Percentiles rank a stretch among this genome's conserved stretches.
phyloP scores from a whole-genome alignment of 306 rosid genomes.

The Nissolia schottii region DNA sequence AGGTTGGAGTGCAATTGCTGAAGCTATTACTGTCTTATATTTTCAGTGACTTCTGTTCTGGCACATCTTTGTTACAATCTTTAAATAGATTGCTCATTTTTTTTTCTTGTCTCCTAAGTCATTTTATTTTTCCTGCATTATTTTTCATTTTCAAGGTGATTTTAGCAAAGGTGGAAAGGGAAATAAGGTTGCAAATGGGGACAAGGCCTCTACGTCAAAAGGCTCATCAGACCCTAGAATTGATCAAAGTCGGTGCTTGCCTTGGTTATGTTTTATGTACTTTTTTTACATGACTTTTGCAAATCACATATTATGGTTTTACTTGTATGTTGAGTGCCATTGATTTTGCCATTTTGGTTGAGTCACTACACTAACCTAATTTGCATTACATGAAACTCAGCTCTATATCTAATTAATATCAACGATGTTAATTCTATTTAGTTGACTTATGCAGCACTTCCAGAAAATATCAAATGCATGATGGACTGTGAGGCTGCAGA shows the following conservation, averaged over 20 bases:
- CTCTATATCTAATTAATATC: background rate
- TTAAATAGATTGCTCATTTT: constrained; percentile 3
- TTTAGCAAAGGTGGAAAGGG: constrained; percentile 58
- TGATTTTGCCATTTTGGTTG: background rate
- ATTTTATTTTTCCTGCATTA: background rate
- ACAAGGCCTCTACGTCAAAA: constrained; percentile 40
- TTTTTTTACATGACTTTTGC: background rate
- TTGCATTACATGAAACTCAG: background rate
- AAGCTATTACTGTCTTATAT: constrained; percentile 32
- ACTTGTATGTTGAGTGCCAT: background rate
- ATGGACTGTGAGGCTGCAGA: constrained; percentile 84
- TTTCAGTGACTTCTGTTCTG: constrained; percentile 12
- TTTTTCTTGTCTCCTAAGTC: background rate
- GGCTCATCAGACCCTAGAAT: constrained; percentile 46
- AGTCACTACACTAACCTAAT: background rate
- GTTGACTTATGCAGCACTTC: constrained; percentile 57
- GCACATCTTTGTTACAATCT: background rate
- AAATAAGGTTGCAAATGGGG: constrained; percentile 42
- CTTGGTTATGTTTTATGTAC: constrained; percentile 6
- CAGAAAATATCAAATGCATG: constrained; percentile 61
- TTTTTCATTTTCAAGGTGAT: constrained; percentile 29
- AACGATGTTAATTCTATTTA: background rate
- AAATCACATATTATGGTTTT: background rate
- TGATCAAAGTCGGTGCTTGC: constrained; percentile 58
- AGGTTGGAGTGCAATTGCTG: constrained; percentile 20